Evolutionary conservation across 352 stramenopile genomes (phyloP).

Genomic region (Globisporangium okanoganense): DNA sequence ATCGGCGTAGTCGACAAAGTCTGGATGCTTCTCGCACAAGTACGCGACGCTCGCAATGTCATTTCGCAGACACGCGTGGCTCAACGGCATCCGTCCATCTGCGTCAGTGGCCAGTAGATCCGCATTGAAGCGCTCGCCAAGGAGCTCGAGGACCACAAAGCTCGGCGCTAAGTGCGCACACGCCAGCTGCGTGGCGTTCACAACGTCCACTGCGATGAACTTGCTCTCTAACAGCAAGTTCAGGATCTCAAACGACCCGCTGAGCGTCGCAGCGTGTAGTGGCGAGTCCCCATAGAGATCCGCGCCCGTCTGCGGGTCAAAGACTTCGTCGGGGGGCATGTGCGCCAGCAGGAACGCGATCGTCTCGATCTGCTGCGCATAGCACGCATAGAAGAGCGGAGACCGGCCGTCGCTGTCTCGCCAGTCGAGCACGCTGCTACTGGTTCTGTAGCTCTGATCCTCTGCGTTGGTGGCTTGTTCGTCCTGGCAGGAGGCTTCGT

Average conservation of each 20-base stretch:
- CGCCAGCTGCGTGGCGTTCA: slow-evolving; percentile 34
- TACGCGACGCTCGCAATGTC: slow-evolving; percentile 49
- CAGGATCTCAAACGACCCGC: slow-evolving; percentile 26
- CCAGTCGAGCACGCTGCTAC: slow-evolving; percentile 41
- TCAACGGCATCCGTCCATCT: slow-evolving; percentile 55
- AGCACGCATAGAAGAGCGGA: slow-evolving; percentile 72
- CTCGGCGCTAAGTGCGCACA: slow-evolving; percentile 44
- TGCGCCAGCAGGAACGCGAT: slow-evolving; percentile 37
- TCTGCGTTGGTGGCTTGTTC: not conserved
- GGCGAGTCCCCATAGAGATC: slow-evolving; percentile 16
- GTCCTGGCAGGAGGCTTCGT: not conserved
- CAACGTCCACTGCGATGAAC: slow-evolving; percentile 35
- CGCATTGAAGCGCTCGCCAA: slow-evolving; percentile 36
- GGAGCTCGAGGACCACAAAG: slow-evolving; percentile 25
- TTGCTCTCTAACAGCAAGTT: slow-evolving; percentile 35
- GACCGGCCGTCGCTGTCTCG: slow-evolving; percentile 59
- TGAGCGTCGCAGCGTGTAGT: slow-evolving; percentile 51
- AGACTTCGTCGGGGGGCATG: slow-evolving; percentile 4
- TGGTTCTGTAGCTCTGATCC: slow-evolving; percentile 4
- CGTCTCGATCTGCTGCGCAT: slow-evolving; percentile 42
- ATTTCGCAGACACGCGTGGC: slow-evolving; percentile 52
- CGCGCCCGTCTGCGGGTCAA: not conserved
- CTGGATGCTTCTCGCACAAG: slow-evolving; percentile 41
- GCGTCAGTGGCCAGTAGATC: slow-evolving; percentile 51
- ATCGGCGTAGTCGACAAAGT: slow-evolving; percentile 74